Evolutionary conservation across 129 eudicot species (phyloP).

Genomic region (Lonicera japonica): DNA sequence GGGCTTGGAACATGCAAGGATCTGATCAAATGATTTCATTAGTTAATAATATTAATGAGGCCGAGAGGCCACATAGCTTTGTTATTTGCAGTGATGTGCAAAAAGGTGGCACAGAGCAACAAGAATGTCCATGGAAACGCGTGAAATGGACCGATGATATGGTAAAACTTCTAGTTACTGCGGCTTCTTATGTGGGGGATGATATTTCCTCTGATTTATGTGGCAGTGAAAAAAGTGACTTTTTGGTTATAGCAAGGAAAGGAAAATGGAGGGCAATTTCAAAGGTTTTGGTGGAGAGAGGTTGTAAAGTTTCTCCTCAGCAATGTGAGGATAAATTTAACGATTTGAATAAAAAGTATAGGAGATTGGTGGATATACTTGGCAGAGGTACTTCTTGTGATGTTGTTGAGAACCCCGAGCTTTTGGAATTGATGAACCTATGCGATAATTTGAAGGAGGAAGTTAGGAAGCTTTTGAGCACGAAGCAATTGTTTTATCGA

Average conservation of each 20-base stretch:
- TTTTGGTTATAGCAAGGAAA: neutral
- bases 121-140: constrained; percentile 1
- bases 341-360: constrained; percentile 31
- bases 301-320: constrained; percentile 30
- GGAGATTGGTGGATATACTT: constrained; percentile 24
- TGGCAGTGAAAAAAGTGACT: neutral
- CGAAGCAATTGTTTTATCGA: constrained; percentile 29
- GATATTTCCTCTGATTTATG: neutral
- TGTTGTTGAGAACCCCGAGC: constrained; percentile 30
- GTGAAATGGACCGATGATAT: constrained; percentile 19
- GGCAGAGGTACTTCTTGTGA: constrained; percentile 27
- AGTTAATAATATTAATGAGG: neutral
- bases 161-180: constrained; percentile 27
- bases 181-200: constrained; percentile 24
- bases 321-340: constrained; percentile 40
- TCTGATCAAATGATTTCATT: neutral
- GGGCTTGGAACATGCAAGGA: neutral
- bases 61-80: neutral
- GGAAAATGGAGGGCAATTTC: constrained; percentile 40
- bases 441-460: constrained; percentile 14
- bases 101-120: constrained; percentile 1
- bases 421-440: constrained; percentile 20
- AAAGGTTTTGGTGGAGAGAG: constrained; percentile 26
- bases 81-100: neutral
- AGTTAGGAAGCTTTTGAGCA: constrained; percentile 17